These are phyloP conservation scores for Pseudopyricularia cyperi DNA, from an alignment of 2,329 filamentous ascomycete genomes.

Conservation along the genomic window DNA sequence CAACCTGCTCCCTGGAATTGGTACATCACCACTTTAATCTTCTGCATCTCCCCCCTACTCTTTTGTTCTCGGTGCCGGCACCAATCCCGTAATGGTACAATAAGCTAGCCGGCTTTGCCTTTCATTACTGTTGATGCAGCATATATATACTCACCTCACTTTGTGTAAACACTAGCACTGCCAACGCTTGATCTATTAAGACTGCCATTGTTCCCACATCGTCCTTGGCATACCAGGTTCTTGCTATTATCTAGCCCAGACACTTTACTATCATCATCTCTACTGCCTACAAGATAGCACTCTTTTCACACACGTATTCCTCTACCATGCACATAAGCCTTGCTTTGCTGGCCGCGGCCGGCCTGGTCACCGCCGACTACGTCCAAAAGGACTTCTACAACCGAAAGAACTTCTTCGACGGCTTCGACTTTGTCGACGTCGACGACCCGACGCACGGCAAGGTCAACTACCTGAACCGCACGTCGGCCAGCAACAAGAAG, in stretches of 20 bases:
- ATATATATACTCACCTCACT: too few species aligned
- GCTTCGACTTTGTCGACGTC: constrained; percentile 41
- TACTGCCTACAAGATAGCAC: background rate
- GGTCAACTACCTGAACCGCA: constrained; percentile 52
- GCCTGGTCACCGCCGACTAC: constrained; percentile 21
- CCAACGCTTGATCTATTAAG: too few species aligned
- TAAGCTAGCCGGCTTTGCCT: background rate
- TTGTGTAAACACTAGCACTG: too few species aligned
- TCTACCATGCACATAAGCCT: background rate
- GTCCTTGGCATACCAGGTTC: too few species aligned
- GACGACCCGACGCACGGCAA: constrained; percentile 63
- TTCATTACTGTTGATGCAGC: background rate
- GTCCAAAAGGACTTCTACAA: constrained; percentile 34
- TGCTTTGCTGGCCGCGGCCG: background rate
- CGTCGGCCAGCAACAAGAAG: constrained; percentile 41
- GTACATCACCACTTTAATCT: background rate
- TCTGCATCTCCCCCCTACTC: background rate
- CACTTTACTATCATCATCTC: too few species aligned
- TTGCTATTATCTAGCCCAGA: too few species aligned
- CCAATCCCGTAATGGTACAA: background rate
- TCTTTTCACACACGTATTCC: background rate
- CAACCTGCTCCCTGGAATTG: background rate
- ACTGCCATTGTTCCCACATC: too few species aligned
- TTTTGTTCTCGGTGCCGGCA: background rate
- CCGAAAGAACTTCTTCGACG: constrained; percentile 39